Evolutionary conservation across 371 early-diverging fungal genomes (phyloP).

Genomic region (Mucor indicus): DNA sequence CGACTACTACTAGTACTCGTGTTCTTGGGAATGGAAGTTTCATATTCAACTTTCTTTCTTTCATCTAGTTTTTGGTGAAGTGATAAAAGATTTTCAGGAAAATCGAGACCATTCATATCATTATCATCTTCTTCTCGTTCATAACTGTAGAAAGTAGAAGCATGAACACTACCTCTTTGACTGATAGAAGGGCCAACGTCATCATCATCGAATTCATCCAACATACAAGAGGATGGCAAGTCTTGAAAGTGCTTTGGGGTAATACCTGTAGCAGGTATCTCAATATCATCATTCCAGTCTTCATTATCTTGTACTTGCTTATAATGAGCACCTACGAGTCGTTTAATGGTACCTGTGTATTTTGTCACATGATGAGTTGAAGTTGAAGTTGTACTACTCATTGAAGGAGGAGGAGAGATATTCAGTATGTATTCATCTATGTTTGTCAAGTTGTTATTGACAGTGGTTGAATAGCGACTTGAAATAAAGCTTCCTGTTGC

Average conservation of each 20-base stretch:
- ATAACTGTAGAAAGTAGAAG: not conserved
- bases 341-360: not conserved
- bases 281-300: constrained; percentile 31
- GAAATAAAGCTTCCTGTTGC: not conserved
- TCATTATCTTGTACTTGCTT: constrained; percentile 15
- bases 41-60: not conserved
- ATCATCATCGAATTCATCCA: not conserved
- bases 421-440: too few species aligned
- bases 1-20: not conserved
- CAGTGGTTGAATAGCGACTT: constrained; percentile 2
- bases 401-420: too few species aligned
- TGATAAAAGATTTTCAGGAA: constrained; percentile 22
- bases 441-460: too few species aligned
- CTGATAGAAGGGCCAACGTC: constrained; percentile 7
- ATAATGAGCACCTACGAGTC: not conserved
- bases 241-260: not conserved
- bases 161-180: not conserved
- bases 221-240: not conserved
- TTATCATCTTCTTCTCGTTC: constrained; percentile 9
- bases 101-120: constrained; percentile 24
- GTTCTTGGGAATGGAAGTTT: not conserved
- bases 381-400: too few species aligned
- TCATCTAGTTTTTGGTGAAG: constrained; percentile 3
- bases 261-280: constrained; percentile 4
- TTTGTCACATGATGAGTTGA: not conserved